Conservation (phyloP, 108 stramenopile genomes). For the Skeletonema marinoi region DNA sequence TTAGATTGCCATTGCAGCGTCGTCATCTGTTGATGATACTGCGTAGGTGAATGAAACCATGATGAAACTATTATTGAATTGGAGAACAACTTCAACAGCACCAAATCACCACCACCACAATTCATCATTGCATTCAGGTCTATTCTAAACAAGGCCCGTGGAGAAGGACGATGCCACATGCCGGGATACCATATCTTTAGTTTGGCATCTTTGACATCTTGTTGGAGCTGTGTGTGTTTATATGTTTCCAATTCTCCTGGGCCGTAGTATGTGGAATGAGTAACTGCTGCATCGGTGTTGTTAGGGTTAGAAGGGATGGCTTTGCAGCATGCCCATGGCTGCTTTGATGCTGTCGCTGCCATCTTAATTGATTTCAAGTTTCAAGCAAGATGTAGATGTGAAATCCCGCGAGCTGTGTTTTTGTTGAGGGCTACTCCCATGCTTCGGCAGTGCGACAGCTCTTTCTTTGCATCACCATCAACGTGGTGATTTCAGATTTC, state of each 20-base stretch:
- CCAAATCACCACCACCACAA: background rate
- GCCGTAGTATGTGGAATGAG: constrained; percentile 32
- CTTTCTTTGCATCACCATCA: no score
- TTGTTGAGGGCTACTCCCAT: no score
- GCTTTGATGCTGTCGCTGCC: background rate
- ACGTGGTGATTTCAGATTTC: no score
- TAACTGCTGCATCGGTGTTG: background rate
- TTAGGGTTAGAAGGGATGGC: background rate
- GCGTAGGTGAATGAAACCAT: background rate
- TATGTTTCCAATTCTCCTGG: constrained; percentile 39
- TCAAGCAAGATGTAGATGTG: no score
- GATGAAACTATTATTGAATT: constrained; percentile 31
- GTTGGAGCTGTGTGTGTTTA: constrained; percentile 12
- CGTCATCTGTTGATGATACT: background rate
- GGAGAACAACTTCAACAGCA: constrained; percentile 23
- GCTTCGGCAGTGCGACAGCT: no score
- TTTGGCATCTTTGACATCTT: constrained; percentile 26
- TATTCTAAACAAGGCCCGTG: constrained; percentile 27
- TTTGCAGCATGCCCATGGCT: background rate
- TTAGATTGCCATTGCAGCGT: constrained; percentile 6
- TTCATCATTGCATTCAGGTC: background rate
- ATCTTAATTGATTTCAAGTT: background rate
- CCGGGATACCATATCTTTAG: constrained; percentile 46
- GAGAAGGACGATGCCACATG: constrained; percentile 17
- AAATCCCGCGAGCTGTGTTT: no score